Evolutionary conservation across 2,329 filamentous ascomycete species (phyloP).

Genomic region (Botrytis pseudocinerea): DNA sequence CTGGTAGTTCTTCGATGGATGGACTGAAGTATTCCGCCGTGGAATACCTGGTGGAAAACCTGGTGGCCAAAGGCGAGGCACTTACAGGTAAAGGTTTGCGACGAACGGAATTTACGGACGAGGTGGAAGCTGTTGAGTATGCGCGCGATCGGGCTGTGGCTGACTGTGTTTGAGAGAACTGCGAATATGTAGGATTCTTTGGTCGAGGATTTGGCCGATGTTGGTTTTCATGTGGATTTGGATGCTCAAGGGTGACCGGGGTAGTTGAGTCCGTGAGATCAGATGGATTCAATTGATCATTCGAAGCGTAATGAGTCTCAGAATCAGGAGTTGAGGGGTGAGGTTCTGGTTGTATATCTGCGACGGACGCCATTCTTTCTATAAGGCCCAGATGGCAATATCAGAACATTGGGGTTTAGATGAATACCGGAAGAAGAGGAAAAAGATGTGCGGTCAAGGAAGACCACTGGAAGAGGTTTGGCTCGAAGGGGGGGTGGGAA

Average conservation of each 20-base stretch:
- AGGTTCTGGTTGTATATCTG: conserved; percentile 25
- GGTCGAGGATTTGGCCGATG: conserved; percentile 26
- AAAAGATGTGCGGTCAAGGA: conserved; percentile 34
- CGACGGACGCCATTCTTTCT: conserved; percentile 35
- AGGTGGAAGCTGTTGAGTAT: conserved; percentile 33
- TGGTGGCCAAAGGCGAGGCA: conserved; percentile 53
- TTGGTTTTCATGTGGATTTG: conserved; percentile 25
- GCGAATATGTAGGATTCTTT: conserved; percentile 22
- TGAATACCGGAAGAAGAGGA: conserved; percentile 15
- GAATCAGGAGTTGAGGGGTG: conserved; percentile 32
- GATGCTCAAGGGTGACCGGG: conserved; percentile 25
- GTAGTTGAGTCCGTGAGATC: conserved; percentile 29
- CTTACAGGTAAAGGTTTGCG: conserved; percentile 62
- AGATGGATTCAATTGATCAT: conserved; percentile 29
- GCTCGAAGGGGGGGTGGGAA: conserved; percentile 26
- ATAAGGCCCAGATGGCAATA: conserved; percentile 23
- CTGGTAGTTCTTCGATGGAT: conserved; percentile 45
- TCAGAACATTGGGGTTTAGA: conserved; percentile 18
- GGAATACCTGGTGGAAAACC: conserved; percentile 53
- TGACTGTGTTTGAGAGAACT: conserved; percentile 23
- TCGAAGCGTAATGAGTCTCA: conserved; percentile 40
- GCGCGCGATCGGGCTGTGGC: conserved; percentile 33
- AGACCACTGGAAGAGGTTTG: conserved; percentile 15
- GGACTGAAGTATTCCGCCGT: conserved; percentile 43
- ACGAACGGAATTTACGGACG: conserved; percentile 45